Evolutionary conservation across 2,329 filamentous ascomycete genomes (phyloP).

Genomic region (Diplocarpon mali): DNA sequence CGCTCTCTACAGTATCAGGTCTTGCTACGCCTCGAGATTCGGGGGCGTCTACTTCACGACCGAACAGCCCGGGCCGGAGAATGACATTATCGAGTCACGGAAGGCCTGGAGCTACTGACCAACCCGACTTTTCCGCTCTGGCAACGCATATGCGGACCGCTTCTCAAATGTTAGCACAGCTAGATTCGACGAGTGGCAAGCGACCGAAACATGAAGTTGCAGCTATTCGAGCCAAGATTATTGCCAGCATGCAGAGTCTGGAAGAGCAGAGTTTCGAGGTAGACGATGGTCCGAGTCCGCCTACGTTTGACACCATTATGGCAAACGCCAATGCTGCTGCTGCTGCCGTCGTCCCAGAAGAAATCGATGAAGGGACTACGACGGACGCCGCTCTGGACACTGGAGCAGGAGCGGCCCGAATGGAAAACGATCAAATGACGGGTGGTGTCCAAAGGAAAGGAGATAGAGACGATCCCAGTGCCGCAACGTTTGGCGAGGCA

Average conservation of each 20-base stretch:
- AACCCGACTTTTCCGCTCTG: slow-evolving; percentile 70
- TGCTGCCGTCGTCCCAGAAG: slow-evolving; percentile 37
- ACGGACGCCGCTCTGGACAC: slow-evolving; percentile 40
- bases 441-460: slow-evolving; percentile 71
- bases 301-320: slow-evolving; percentile 76
- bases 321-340: slow-evolving; percentile 52
- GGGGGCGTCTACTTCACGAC: slow-evolving; percentile 54
- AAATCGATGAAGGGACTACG: slow-evolving; percentile 43
- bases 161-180: slow-evolving; percentile 75
- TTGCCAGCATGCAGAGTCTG: slow-evolving; percentile 79
- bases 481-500: slow-evolving; percentile 76
- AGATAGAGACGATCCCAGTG: slow-evolving; percentile 75
- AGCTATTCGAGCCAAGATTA: slow-evolving; percentile 75
- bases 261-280: slow-evolving; percentile 77
- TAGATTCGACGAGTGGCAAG: slow-evolving; percentile 72
- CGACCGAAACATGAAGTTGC: slow-evolving; percentile 71
- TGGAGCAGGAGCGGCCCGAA: slow-evolving; percentile 66
- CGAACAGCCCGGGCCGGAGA: slow-evolving; percentile 55
- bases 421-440: slow-evolving; percentile 85
- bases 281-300: slow-evolving; percentile 54
- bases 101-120: slow-evolving; percentile 45
- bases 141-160: slow-evolving; percentile 83
- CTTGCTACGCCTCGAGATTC: slow-evolving; percentile 58
- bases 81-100: slow-evolving; percentile 47
- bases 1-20: slow-evolving; percentile 48